Base-by-base conservation (phyloP, 139 green algal species). In the Ettlia oleoabundans region DNA sequence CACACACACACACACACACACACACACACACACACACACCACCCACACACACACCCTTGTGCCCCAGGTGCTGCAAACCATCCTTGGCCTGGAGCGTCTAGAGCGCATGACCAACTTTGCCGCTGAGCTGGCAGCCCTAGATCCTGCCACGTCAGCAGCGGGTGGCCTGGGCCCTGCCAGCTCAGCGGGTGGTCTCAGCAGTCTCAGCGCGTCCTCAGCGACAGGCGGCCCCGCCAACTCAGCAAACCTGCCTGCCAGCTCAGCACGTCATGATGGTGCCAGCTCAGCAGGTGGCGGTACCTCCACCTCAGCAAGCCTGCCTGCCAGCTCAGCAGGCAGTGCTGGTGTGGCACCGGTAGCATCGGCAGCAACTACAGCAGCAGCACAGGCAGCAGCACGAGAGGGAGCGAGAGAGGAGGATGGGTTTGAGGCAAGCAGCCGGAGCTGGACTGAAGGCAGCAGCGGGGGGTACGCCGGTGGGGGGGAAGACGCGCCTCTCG, bases 21-120 rank as follows among this genome's bases (percentile, higher is more conserved):
- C n/a, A n/a, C n/a, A n/a, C n/a, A n/a, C n/a, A n/a, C 1, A 32
- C 61, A 9, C 32, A 8, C 61, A 67, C 35, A 3, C 13, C 61
- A 3, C 2, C 24, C 4, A 2, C 26, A 35, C 55, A 5, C 7
- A 3, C 68, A 30, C 82, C 1, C 10, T 30, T 77, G 28, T 62
- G 40, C 43, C 22, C n/a, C 85, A 96, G 92, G 92, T 98, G n/a
- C 89, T 98, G 77, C 81, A 89, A 81, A 92, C 88, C 55, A 87
- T 97, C 3, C 79, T 97, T 62, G 91, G 89, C 5, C 89, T 97
- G 74, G 94, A 97, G 90, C 91, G 94, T 21, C 70, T 97, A 43
- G 86, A 95, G 76, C 89, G 92, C 67, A 94, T 95, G 76, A 88
- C 82, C 18, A 85, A 67, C 63, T 94, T 93, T 33, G 87, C 88